Conservation (phyloP, 1,284 basidiomycete species). For the Tilletia indica region DNA sequence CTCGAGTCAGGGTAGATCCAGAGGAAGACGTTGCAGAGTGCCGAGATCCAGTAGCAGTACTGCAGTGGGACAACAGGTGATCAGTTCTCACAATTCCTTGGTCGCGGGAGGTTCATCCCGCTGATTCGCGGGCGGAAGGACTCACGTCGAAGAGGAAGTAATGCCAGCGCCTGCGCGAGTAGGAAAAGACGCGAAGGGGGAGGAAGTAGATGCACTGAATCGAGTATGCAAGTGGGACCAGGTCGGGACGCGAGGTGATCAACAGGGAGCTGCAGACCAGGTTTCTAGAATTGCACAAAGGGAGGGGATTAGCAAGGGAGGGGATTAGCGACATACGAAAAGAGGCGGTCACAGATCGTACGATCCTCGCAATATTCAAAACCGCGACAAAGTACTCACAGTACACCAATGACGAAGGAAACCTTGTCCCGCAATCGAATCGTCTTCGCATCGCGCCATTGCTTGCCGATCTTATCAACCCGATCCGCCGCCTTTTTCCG, state of each 20-base stretch:
- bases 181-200: slow-evolving; percentile 73
- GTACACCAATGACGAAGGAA: slow-evolving; percentile 86
- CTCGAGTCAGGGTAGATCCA: slow-evolving; percentile 41
- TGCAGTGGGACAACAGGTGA: slow-evolving; percentile 61
- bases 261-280: slow-evolving; percentile 65
- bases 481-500: slow-evolving; percentile 73
- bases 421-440: slow-evolving; percentile 64
- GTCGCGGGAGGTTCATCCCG: no score
- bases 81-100: slow-evolving; percentile 61
- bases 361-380: no score
- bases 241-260: slow-evolving; percentile 76
- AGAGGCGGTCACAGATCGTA: no score
- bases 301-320: not conserved
- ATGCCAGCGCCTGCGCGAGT: slow-evolving; percentile 67
- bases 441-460: slow-evolving; percentile 85
- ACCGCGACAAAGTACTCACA: slow-evolving; percentile 54
- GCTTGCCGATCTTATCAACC: slow-evolving; percentile 68
- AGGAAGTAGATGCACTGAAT: slow-evolving; percentile 73
- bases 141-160: slow-evolving; percentile 78
- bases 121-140: not conserved
- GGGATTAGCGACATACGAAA: no score
- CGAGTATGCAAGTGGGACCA: slow-evolving; percentile 73
- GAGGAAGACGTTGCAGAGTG: slow-evolving; percentile 29
- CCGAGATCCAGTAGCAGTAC: not conserved
- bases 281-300: not conserved